These are phyloP conservation scores for Saksenaea oblongispora DNA, from an alignment of 371 early-diverging fungal genomes.

Conservation along the genomic window DNA sequence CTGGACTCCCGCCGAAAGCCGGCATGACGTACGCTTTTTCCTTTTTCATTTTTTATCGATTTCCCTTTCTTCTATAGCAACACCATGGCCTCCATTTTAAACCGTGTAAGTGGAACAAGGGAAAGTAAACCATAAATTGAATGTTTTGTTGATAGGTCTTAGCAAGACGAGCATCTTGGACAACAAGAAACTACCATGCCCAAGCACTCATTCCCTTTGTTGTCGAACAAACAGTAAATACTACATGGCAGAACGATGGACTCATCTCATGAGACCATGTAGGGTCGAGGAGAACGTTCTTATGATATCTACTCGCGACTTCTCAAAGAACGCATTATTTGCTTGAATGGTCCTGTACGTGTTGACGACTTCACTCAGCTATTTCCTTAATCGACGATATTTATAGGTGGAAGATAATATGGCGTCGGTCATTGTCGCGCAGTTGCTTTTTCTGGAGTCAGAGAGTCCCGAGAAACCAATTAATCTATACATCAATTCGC, in stretches of 20 bases:
- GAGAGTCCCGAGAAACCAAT: constrained; percentile 94
- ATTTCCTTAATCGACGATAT: background rate
- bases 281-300: constrained; percentile 80
- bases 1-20: background rate
- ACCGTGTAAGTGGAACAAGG: background rate
- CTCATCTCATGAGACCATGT: background rate
- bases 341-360: constrained; percentile 85
- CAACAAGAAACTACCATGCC: constrained; percentile 12
- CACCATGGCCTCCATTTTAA: background rate
- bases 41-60: background rate
- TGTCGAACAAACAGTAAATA: constrained; percentile 70
- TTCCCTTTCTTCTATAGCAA: background rate
- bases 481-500: constrained; percentile 94
- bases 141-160: too few relatives aligned
- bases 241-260: background rate
- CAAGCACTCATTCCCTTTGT: constrained; percentile 72
- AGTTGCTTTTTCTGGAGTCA: constrained; percentile 93
- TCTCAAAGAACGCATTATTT: constrained; percentile 94
- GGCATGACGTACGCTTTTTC: background rate
- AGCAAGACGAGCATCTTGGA: background rate
- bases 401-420: constrained; percentile 78
- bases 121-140: background rate
- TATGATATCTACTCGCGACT: constrained; percentile 97
- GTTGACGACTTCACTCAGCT: background rate
- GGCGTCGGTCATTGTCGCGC: constrained; percentile 89